These are phyloP conservation scores for Sclerotinia trifoliorum DNA, from an alignment of 2,329 filamentous ascomycete species.

Conservation along the genomic window DNA sequence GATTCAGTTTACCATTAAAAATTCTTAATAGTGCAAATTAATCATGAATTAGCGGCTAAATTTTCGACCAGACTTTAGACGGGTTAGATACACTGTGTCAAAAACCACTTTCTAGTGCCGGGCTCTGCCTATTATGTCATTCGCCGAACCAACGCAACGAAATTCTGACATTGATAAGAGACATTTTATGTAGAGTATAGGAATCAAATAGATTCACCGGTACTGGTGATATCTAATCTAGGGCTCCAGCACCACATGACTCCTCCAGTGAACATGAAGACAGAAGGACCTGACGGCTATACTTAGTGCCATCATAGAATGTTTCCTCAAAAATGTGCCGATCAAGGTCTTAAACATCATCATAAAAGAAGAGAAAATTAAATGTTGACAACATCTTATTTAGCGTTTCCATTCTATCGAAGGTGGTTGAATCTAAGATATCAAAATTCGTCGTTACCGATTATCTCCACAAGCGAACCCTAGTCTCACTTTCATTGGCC, in stretches of 20 bases:
- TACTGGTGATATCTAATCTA: no score
- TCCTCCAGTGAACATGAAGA: background rate
- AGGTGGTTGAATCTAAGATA: background rate
- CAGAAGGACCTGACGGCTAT: background rate
- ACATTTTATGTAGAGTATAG: background rate
- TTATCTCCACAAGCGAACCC: background rate
- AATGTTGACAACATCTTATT: background rate
- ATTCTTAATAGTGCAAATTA: no score
- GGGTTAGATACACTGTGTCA: no score
- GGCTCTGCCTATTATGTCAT: background rate
- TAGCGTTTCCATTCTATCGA: background rate
- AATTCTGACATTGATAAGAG: background rate
- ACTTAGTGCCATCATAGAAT: no score
- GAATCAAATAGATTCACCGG: background rate
- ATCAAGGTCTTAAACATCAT: background rate
- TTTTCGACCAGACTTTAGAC: no score
- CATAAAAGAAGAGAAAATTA: background rate
- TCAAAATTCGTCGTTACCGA: background rate
- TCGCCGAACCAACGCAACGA: accelerated
- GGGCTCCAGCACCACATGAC: background rate
- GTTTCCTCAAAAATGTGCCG: background rate
- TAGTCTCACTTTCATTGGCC: background rate
- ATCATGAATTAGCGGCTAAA: no score
- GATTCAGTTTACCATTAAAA: no score
- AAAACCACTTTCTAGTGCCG: no score